Evolutionary conservation across 2,329 filamentous ascomycete species (phyloP), one percentile per base, ranked within the genome.

Genomic region (Epichloe aotearoae): DNA sequence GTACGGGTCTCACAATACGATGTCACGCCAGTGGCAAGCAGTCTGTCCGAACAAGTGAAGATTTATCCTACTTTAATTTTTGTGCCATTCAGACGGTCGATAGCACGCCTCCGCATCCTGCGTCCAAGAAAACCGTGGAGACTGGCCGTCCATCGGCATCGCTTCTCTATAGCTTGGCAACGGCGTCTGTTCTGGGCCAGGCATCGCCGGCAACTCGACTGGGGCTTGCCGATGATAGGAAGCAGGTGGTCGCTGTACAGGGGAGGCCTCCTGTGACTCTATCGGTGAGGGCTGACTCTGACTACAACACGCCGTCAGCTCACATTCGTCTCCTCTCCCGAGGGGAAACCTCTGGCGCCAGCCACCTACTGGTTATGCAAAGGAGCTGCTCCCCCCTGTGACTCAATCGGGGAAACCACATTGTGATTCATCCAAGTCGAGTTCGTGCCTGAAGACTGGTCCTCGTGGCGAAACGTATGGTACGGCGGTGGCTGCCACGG

Each of bases 111-210:
- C 64, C 7, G 59, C 57, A 6, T 38, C 47, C 12, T 59, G 58
- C 8, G 56, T 52, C 63, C 64, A 70, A 10, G 64, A 69, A 39
- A 65, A 49, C 46, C 54, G 55, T 52, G 55, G 38, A 26, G 40
- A 46, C 37, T 37, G 43, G 12, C 19, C 26, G 17, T 20, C 17
- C 3, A 7, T 34, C 6, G 20, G 54, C 45, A 37, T 46, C 23
- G 12, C 54, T 54, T 39, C 56, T 56, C 43, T 69, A 69, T 30
- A 52, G 3, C 36, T 54, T 1, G 69, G 69, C n/a, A 66, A 56
- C 14, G 64, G 63, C 19, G 65, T 60, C 1, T 58, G 4, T 10
- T 39, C 62, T 1, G 61, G 63, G 4, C 63, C 60, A 1, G 52
- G 47, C 7, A 61, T 64, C 8, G 50, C 41, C 8, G 50, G 50